Conservation (phyloP, 2,329 filamentous ascomycete genomes). For the Pseudogymnoascus sp. region DNA sequence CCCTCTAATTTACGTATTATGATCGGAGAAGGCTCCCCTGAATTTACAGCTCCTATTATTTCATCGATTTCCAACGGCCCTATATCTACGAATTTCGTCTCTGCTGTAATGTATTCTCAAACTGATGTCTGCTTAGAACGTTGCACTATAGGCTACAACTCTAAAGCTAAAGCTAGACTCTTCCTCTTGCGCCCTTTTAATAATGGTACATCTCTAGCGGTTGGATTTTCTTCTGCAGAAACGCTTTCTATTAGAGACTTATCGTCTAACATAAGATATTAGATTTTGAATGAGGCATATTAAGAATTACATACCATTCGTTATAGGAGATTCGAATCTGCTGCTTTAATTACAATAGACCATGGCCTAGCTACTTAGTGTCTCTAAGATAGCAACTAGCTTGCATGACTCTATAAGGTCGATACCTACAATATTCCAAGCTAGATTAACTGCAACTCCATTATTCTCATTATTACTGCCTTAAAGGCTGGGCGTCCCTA, state of each 20-base stretch:
- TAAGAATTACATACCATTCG: not conserved
- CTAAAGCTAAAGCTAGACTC: not conserved
- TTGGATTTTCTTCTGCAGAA: not conserved
- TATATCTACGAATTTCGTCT: not conserved
- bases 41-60: not conserved
- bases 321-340: not conserved
- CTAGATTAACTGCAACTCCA: not conserved
- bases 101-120: not conserved
- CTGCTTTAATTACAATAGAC: not conserved
- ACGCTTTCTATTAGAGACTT: not conserved
- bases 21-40: not conserved
- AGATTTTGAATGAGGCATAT: not conserved
- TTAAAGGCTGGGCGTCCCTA: not conserved
- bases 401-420: not conserved
- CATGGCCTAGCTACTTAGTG: not conserved
- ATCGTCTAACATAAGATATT: not conserved
- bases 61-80: not conserved
- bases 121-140: not conserved
- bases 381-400: not conserved
- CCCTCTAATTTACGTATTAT: not conserved
- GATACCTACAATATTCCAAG: not conserved
- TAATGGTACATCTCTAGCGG: not conserved
- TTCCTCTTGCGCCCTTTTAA: not conserved
- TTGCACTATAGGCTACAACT: not conserved
- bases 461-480: not conserved